Conservation (phyloP, 441 rosid genomes). For the Adansonia grandidieri region DNA sequence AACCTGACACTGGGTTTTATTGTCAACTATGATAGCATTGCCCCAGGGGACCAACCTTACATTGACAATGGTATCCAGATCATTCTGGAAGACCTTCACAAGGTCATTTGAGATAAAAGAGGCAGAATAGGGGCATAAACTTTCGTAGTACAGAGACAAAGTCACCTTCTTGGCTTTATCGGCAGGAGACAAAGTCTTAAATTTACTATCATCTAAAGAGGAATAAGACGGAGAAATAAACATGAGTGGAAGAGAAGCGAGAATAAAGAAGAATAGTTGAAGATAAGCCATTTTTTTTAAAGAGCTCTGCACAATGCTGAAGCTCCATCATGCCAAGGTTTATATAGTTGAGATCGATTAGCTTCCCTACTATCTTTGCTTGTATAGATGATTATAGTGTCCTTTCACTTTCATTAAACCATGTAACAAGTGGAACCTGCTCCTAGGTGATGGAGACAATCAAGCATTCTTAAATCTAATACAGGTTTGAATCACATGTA, state of each 20-base stretch:
- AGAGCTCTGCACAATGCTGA: constrained; percentile 6
- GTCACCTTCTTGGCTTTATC: constrained; percentile 9
- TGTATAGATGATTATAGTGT: background rate
- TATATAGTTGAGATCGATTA: background rate
- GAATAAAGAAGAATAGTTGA: constrained; percentile 2
- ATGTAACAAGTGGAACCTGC: background rate
- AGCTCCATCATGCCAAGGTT: background rate
- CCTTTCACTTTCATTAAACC: constrained; percentile 18
- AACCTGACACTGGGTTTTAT: constrained; percentile 37
- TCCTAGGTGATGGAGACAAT: constrained; percentile 1
- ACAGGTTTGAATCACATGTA: background rate
- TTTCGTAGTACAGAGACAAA: constrained; percentile 38
- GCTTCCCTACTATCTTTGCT: background rate
- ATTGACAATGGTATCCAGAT: constrained; percentile 44
- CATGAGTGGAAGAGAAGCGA: constrained; percentile 2
- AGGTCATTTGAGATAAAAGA: constrained; percentile 37
- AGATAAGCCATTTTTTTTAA: constrained; percentile 17
- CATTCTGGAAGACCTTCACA: constrained; percentile 29
- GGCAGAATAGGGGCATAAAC: constrained; percentile 44
- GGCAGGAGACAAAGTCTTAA: background rate
- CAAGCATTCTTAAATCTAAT: background rate
- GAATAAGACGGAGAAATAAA: background rate
- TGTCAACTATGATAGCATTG: constrained; percentile 32
- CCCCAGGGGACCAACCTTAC: constrained; percentile 56
- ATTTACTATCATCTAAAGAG: background rate